These are phyloP conservation scores for Sedum album DNA, from an alignment of 164 flowering plant species.

Conservation along the genomic window DNA sequence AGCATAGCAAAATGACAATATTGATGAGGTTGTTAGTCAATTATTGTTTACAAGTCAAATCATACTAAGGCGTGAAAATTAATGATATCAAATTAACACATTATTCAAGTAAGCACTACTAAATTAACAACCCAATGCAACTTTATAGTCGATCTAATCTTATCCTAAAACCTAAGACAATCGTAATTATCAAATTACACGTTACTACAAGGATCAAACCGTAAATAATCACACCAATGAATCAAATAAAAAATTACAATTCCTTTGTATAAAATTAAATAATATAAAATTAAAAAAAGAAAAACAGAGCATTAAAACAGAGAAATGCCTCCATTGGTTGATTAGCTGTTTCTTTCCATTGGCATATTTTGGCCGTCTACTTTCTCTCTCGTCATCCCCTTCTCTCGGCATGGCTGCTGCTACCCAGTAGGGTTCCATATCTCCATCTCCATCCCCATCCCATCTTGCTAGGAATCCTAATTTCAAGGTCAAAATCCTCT, in stretches of 20 bases:
- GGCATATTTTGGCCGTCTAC: constrained; percentile 20
- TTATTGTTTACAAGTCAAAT: not conserved
- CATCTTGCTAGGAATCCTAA: constrained; percentile 1
- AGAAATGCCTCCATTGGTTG: constrained; percentile 24
- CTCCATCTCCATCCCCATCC: constrained; percentile 10
- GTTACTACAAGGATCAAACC: not conserved
- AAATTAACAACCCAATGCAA: too few relatives aligned
- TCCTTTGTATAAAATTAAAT: not conserved
- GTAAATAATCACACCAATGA: not conserved
- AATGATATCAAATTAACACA: too few relatives aligned
- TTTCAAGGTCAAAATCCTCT: constrained; percentile 13
- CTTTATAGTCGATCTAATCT: too few relatives aligned
- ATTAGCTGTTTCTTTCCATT: constrained; percentile 26
- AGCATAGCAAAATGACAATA: not conserved
- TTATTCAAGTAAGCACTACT: too few relatives aligned
- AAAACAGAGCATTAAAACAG: constrained; percentile 4
- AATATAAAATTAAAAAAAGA: not conserved
- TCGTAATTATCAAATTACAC: not conserved
- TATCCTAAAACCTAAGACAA: not conserved
- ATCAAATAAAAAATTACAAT: not conserved
- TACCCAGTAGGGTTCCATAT: constrained; percentile 26
- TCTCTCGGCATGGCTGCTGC: constrained; percentile 26
- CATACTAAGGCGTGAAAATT: too few relatives aligned
- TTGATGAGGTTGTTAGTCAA: not conserved
- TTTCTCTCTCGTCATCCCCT: constrained; percentile 12